A percentile compares a stretch with the other conserved stretches of the same genome.
Conservation (phyloP, 1,139 yeast species). For the Candida sp. region DNA sequence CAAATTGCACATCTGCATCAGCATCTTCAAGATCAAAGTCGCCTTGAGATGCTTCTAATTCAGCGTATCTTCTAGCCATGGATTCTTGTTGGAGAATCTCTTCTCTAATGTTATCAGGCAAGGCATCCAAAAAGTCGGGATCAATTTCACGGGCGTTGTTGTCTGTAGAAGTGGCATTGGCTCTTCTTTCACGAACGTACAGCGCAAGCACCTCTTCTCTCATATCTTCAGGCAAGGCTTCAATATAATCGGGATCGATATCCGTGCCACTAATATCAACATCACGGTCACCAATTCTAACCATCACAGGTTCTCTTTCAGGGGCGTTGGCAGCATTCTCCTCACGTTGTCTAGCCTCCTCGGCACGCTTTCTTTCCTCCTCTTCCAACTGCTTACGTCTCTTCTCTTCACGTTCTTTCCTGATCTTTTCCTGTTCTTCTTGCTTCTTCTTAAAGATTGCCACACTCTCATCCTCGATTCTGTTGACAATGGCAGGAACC, state of each 20-base stretch:
- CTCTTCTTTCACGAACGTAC: constrained; percentile 72
- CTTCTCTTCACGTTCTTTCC: constrained; percentile 34
- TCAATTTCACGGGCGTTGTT: constrained; percentile 67
- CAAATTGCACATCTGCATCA: constrained; percentile 25
- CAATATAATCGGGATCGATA: constrained; percentile 89
- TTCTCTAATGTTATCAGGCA: constrained; percentile 75
- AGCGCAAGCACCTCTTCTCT: constrained; percentile 92
- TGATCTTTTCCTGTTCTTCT: constrained; percentile 30
- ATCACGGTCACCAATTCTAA: constrained; percentile 75
- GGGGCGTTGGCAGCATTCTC: constrained; percentile 23
- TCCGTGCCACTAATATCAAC: constrained; percentile 92
- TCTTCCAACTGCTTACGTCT: constrained; percentile 32
- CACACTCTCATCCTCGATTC: constrained; percentile 54
- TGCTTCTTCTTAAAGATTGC: constrained; percentile 29
- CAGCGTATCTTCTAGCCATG: constrained; percentile 46
- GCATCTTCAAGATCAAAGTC: constrained; percentile 29
- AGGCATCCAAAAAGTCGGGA: constrained; percentile 80
- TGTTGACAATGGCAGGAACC: constrained; percentile 55
- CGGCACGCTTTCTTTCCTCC: constrained; percentile 37
- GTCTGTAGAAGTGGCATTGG: constrained; percentile 52
- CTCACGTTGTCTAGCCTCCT: constrained; percentile 40
- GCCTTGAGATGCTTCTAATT: constrained; percentile 25
- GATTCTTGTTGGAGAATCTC: constrained; percentile 77
- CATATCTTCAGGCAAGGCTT: constrained; percentile 93
- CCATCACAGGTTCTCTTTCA: constrained; percentile 57